These are phyloP conservation scores for Pyracantha coccinea DNA, from an alignment of 331 rosid species.

Conservation along the genomic window DNA sequence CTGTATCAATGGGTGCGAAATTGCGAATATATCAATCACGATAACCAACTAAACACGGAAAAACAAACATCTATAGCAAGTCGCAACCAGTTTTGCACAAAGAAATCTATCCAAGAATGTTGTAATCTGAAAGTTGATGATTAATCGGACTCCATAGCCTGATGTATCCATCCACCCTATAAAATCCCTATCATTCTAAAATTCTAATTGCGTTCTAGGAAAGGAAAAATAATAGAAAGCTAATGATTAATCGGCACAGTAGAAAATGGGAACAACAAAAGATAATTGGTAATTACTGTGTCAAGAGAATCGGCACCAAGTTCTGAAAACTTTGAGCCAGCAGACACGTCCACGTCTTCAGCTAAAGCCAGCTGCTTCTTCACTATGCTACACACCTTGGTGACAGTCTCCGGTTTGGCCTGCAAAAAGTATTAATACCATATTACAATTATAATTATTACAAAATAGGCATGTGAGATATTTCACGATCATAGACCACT, in stretches of 20 bases:
- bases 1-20: constrained; percentile 18
- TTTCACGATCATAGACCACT: background rate
- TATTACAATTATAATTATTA: background rate
- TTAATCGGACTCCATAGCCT: background rate
- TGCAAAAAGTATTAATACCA: constrained; percentile 14
- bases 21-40: background rate
- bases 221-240: background rate
- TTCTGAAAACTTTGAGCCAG: constrained; percentile 63
- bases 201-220: background rate
- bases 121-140: too few species aligned
- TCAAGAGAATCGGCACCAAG: constrained; percentile 96
- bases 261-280: background rate
- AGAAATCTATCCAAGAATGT: too few species aligned
- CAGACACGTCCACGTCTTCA: constrained; percentile 31
- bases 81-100: too few species aligned
- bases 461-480: background rate
- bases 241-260: background rate
- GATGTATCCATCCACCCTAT: background rate
- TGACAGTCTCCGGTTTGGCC: constrained; percentile 79
- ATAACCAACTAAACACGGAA: background rate
- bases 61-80: background rate
- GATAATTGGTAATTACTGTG: constrained; percentile 38
- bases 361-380: constrained; percentile 77
- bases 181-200: background rate
- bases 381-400: constrained; percentile 61